phyloP scores from a whole-genome alignment of 331 rosid genomes.

The Ulmus americana region DNA sequence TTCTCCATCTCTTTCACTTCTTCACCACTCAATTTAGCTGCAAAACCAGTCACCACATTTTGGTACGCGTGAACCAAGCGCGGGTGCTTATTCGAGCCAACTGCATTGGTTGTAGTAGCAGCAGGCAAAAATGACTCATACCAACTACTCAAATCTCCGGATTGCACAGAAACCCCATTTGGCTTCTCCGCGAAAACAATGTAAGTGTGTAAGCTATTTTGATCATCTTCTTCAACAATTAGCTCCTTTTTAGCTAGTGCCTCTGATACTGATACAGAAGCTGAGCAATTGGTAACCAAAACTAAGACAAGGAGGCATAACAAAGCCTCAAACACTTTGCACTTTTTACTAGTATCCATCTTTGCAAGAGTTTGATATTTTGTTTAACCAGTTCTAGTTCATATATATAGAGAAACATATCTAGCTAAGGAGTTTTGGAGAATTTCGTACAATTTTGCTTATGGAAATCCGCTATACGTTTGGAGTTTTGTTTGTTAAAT shows the following conservation, averaged over 20 bases:
- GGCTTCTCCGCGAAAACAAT: constrained; percentile 46
- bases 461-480: background rate
- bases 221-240: background rate
- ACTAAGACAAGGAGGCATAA: background rate
- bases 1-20: constrained; percentile 41
- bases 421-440: too few relatives aligned
- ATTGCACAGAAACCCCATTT: constrained; percentile 6
- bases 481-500: background rate
- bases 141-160: constrained; percentile 32
- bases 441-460: background rate
- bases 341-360: background rate
- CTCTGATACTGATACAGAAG: background rate
- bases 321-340: background rate
- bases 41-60: constrained; percentile 47
- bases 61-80: constrained; percentile 35
- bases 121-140: constrained; percentile 27
- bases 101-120: background rate
- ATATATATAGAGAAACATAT: background rate
- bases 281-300: background rate
- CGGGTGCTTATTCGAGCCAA: background rate
- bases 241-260: background rate
- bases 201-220: constrained; percentile 35
- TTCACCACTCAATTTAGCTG: constrained; percentile 42
- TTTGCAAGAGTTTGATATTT: background rate
- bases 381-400: too few relatives aligned